Evolutionary conservation across 352 stramenopile species (phyloP).

Genomic region (Phytophthora palmivora): DNA sequence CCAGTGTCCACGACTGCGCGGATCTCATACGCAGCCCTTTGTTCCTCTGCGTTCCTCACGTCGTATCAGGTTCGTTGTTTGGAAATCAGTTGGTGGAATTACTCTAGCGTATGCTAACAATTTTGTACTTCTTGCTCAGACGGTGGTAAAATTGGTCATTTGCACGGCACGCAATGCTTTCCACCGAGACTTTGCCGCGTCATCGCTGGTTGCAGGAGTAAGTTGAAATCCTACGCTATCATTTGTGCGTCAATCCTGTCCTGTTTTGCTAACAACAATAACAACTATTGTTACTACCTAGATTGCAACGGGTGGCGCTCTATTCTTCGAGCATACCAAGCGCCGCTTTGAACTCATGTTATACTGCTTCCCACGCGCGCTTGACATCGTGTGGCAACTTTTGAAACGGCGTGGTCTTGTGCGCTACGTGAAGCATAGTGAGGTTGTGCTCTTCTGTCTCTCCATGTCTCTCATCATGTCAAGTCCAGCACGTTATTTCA

Average conservation of each 20-base stretch:
- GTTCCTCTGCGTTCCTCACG: constrained; percentile 84
- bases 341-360: constrained; percentile 87
- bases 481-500: constrained; percentile 80
- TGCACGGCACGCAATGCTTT: constrained; percentile 79
- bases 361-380: constrained; percentile 76
- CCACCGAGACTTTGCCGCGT: constrained; percentile 60
- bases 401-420: constrained; percentile 72
- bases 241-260: neutral
- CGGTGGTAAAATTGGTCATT: constrained; percentile 74
- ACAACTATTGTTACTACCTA: too few species aligned
- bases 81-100: neutral
- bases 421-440: constrained; percentile 77
- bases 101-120: constrained; percentile 1
- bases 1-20: constrained; percentile 54
- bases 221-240: constrained; percentile 16
- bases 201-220: constrained; percentile 63
- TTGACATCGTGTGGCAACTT: constrained; percentile 86
- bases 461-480: constrained; percentile 90
- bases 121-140: constrained; percentile 39
- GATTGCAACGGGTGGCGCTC: constrained; percentile 59
- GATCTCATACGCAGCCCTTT: constrained; percentile 73
- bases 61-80: constrained; percentile 69
- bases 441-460: constrained; percentile 85
- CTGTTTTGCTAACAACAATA: constrained; percentile 1
- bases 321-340: constrained; percentile 87